Evolutionary conservation across 345 rosid genomes (phyloP), one percentile per base, ranked within the genome.

Genomic region (Eutrema heterophyllum): DNA sequence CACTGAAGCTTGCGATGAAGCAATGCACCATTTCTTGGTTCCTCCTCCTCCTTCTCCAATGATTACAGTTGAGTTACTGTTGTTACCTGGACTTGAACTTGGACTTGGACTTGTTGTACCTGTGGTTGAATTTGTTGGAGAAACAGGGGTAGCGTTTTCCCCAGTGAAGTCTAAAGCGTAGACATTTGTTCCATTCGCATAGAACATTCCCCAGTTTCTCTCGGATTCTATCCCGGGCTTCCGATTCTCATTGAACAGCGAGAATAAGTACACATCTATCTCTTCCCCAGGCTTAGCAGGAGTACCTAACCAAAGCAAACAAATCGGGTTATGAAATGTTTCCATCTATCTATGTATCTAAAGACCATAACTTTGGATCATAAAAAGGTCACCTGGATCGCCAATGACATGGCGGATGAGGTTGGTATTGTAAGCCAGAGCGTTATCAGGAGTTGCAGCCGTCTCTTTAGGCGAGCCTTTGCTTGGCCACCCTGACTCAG

Each of bases 401-500:
- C 88, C 81, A 44, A 88, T 81, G 68, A 89, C 93, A 26, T 89
- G 99, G 6, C 88, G 97, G 32, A 95, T 92, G 56, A 89, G 82
- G 71, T 87, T 88, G 40, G 85, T 74, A 74, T 89, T 87, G 63
- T 92, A 95, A 33, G 82, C 87, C 70, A 86, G 84, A 15, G 99
- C 97, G 43, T 95, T 95, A 39, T 88, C 93, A 11, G 96, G 89
- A 44, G 96, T 92, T 21, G 99, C 99, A 68, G 97, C 92, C 2
- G 80, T 89, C 84, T 92, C 97, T 72, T 84, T 88, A 13, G 84
- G 77, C 6, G 97, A 86, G 3, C 99, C 97, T 83, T 84, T 88
- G 3, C 97, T 84, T 0, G 97, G 97, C 96, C 95, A 92, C 12
- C 99, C 97, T 0, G 97, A 89, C 82, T 95, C 99, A 4, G 93